These are phyloP conservation scores for Leishmania turanica DNA, from an alignment of 208 protist genomes.

Conservation along the genomic window DNA sequence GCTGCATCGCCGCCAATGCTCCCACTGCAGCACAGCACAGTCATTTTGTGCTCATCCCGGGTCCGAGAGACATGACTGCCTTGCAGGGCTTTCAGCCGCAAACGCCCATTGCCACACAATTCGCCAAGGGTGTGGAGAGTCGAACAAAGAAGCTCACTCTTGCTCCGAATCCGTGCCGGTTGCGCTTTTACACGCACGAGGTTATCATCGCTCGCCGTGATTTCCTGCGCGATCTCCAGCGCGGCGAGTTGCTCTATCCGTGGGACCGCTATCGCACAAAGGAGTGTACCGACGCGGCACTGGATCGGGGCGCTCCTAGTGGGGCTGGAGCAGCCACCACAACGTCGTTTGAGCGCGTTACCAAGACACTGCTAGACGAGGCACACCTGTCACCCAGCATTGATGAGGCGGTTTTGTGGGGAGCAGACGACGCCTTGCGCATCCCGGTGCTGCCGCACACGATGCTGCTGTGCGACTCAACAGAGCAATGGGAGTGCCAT, in stretches of 20 bases:
- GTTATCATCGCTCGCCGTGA: constrained; percentile 76
- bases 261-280: constrained; percentile 24
- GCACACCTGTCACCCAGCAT: constrained; percentile 78
- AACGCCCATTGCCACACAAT: constrained; percentile 58
- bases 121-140: constrained; percentile 51
- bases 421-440: constrained; percentile 71
- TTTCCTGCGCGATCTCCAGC: constrained; percentile 75
- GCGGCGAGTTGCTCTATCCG: constrained; percentile 40
- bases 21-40: constrained; percentile 76
- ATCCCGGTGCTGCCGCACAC: constrained; percentile 79
- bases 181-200: constrained; percentile 90
- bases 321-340: background rate
- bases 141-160: constrained; percentile 70
- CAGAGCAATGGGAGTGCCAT: constrained; percentile 88
- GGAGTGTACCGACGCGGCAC: background rate
- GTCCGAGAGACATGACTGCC: constrained; percentile 62
- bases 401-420: constrained; percentile 70
- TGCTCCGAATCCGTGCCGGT: constrained; percentile 82
- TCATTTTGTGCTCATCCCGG: constrained; percentile 84
- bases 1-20: constrained; percentile 59
- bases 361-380: constrained; percentile 83
- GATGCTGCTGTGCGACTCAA: constrained; percentile 88
- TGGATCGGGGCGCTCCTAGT: background rate
- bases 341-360: constrained; percentile 68
- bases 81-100: constrained; percentile 82